These are phyloP conservation scores for Ophiostoma perfectum DNA, from an alignment of 2,329 filamentous ascomycete genomes.

Conservation along the genomic window DNA sequence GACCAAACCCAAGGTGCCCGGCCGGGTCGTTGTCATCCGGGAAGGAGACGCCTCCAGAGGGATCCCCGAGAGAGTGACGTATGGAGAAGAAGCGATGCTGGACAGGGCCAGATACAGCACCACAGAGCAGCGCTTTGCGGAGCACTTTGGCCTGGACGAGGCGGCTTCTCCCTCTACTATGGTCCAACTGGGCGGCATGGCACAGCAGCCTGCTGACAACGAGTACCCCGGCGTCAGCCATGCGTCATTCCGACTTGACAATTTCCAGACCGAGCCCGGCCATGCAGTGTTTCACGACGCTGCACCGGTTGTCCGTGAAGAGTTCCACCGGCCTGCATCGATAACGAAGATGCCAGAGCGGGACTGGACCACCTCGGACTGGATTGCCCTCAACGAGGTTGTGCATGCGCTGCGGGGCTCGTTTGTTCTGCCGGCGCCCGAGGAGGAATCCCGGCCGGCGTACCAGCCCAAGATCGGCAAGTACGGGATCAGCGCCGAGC, in stretches of 20 bases:
- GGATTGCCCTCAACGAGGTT: constrained; percentile 48
- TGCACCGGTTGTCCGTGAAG: too few species aligned
- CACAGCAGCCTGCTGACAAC: not conserved
- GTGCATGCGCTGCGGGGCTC: constrained; percentile 43
- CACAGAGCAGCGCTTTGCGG: constrained; percentile 19
- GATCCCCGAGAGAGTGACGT: constrained; percentile 43
- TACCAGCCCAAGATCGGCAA: not conserved
- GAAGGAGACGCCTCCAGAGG: not conserved
- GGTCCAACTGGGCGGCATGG: not conserved
- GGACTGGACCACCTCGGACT: constrained; percentile 39
- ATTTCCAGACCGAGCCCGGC: not conserved
- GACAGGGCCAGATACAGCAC: not conserved
- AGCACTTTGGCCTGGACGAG: constrained; percentile 23
- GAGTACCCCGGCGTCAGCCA: constrained; percentile 2
- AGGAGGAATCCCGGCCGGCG: not conserved
- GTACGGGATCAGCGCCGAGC: not conserved
- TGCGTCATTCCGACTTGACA: not conserved
- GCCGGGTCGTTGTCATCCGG: constrained; percentile 52
- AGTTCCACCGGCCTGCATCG: constrained; percentile 7
- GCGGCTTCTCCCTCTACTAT: not conserved
- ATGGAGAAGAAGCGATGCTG: constrained; percentile 35
- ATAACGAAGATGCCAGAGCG: constrained; percentile 19
- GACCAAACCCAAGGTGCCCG: constrained; percentile 52
- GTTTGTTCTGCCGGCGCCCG: constrained; percentile 34
- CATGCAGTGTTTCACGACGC: not conserved